Percentiles rank a stretch among this genome's conserved stretches.
Conservation (phyloP, 2,329 filamentous ascomycete genomes). For the Podosphaera aphanis region DNA sequence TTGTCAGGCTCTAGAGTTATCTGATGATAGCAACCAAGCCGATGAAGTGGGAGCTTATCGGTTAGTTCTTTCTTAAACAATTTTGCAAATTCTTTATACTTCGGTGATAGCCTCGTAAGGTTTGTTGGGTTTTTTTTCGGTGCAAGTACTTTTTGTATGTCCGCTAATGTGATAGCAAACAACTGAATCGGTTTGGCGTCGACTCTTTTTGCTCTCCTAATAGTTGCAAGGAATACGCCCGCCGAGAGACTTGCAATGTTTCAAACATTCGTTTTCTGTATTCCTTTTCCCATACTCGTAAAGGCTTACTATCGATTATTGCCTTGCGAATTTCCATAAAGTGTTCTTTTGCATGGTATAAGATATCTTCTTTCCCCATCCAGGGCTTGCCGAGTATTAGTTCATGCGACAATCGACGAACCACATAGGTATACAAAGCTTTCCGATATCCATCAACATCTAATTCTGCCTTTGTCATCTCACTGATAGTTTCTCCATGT, state of each 20-base stretch:
- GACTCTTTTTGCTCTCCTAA: neutral
- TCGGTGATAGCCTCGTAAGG: neutral
- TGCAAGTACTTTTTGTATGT: no score
- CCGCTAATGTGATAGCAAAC: neutral
- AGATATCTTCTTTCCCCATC: neutral
- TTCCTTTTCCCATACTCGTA: neutral
- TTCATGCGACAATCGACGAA: neutral
- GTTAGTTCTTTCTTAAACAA: neutral
- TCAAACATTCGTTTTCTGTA: no score
- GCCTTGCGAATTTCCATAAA: neutral
- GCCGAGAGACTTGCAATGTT: neutral
- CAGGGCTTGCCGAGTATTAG: neutral
- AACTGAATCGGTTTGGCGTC: neutral
- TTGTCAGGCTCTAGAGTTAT: neutral
- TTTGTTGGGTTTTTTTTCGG: neutral
- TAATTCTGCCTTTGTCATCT: neutral
- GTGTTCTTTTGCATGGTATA: slow-evolving; percentile 1
- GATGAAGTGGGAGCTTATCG: neutral
- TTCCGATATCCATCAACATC: neutral
- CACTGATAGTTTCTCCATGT: neutral
- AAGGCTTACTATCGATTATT: neutral
- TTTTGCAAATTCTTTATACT: neutral
- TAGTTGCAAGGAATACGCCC: neutral
- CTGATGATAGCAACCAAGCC: neutral
- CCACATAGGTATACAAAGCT: neutral